These are phyloP conservation scores for Solanum microdontum DNA, from an alignment of 257 asterid species.

Conservation along the genomic window DNA sequence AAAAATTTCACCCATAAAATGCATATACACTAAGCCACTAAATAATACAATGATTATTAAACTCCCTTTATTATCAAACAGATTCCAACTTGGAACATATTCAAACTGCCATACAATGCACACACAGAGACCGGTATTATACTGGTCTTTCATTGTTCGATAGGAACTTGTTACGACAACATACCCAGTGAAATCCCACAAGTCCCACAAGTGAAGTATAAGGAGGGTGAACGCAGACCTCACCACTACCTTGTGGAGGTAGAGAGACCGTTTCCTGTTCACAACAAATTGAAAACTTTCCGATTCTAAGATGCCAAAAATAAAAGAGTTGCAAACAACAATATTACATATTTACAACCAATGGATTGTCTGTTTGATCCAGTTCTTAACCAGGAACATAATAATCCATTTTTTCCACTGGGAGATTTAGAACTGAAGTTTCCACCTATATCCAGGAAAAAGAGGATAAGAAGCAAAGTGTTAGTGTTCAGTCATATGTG, in stretches of 20 bases:
- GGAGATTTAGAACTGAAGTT: slow-evolving; percentile 66
- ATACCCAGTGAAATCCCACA: not conserved
- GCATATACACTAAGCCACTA: not conserved
- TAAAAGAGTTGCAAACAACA: not conserved
- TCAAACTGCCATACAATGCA: not conserved
- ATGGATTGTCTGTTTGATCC: not conserved
- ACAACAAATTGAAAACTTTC: not conserved
- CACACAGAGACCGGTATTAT: not conserved
- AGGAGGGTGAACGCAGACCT: not conserved
- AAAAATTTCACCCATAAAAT: not conserved
- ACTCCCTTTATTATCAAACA: not conserved
- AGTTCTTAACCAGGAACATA: slow-evolving; percentile 60
- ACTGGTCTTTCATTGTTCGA: not conserved
- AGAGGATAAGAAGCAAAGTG: not conserved
- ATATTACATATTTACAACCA: not conserved
- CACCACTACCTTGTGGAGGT: not conserved
- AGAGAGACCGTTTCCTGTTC: not conserved
- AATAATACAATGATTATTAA: not conserved
- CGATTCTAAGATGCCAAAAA: not conserved
- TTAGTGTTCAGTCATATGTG: not conserved
- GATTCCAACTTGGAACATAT: not conserved
- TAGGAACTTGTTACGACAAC: not conserved
- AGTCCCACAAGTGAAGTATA: not conserved
- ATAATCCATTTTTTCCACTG: slow-evolving; percentile 89
- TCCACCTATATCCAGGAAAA: slow-evolving; percentile 40